Evolutionary conservation across 371 early-diverging fungal genomes (phyloP).

Genomic region (Syncephalastrum sp.): DNA sequence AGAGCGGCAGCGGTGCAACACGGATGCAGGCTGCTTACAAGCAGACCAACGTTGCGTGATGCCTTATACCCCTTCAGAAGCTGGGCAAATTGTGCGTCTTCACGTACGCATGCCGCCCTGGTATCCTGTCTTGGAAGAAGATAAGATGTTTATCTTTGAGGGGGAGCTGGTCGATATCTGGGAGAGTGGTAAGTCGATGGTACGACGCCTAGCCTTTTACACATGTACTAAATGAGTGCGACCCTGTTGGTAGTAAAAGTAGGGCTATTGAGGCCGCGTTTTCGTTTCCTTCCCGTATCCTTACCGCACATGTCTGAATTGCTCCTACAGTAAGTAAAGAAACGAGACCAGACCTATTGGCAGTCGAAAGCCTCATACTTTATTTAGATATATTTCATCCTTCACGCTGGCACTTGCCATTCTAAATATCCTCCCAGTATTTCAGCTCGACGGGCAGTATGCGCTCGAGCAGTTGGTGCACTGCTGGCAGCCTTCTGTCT

Average conservation of each 20-base stretch:
- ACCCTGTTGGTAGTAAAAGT: conserved; percentile 53
- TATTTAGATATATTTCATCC: conserved; percentile 66
- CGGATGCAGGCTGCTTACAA: conserved; percentile 28
- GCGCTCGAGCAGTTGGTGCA: conserved; percentile 49
- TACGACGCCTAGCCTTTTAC: neutral
- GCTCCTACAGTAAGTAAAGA: conserved; percentile 45
- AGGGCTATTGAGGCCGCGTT: conserved; percentile 55
- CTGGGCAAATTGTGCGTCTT: conserved; percentile 58
- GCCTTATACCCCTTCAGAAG: conserved; percentile 55
- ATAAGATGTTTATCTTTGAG: conserved; percentile 48
- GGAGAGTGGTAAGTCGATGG: conserved; percentile 46
- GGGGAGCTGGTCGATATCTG: conserved; percentile 65
- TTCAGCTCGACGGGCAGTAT: conserved; percentile 75
- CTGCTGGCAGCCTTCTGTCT: conserved; percentile 10
- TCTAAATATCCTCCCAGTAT: conserved; percentile 79
- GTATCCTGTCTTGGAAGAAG: conserved; percentile 14
- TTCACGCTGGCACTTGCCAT: conserved; percentile 76
- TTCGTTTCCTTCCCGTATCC: conserved; percentile 56
- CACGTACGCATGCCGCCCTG: conserved; percentile 44
- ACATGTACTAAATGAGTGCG: neutral
- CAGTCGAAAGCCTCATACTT: neutral
- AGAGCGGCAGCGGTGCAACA: conserved; percentile 37
- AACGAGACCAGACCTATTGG: neutral
- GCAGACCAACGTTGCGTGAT: conserved; percentile 43
- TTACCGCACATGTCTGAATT: conserved; percentile 60